Evolutionary conservation across 2,329 filamentous ascomycete species (phyloP), one percentile per base, ranked within the genome.

Genomic region (Endothia cerciana): DNA sequence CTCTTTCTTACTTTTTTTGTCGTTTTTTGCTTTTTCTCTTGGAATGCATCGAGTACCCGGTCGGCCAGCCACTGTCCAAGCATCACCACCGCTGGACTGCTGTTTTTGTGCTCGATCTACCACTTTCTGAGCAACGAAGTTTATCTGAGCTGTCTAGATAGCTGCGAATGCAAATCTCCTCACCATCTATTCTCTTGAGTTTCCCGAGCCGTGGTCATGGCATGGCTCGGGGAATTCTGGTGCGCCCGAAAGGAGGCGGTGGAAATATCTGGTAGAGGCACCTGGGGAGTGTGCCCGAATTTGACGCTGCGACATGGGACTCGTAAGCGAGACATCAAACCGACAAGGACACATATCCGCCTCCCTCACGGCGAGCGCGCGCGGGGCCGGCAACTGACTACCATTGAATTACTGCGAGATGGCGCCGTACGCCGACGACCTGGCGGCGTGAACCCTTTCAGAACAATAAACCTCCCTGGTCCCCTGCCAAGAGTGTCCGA

Each of bases 261-360:
- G 22, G 25, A 28, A 10, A 17, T 25, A 30, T 4, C 3, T 30
- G 22, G 25, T 30, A 51, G 51, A 22, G 36, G n/a, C 30, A 19
- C 17, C 4, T 6, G 56, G 51, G 30, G 19, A 55, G 30, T 4
- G 28, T 55, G 28, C 19, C 51, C 25, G 25, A 17, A 30, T 30
- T 30, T 4, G 17, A 17, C 47, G 47, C 13, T 28, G 47, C 47
- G 47, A 51, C 47, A 51, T 51, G 51, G 51, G 30, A 55, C 30
- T 55, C 51, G 51, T 55, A 33, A 55, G 28, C 51, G 30, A 55
- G 30, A 55, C 51, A n/a, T 28, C 19, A 22, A 53, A n/a, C 28
- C 15, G 49, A 19, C 28, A n/a, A 28, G 28, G 49, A 33, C 49
- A 53, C 13, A 7, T 19, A 13, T n/a, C 25, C 22, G n/a, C 22